These are phyloP conservation scores for Tolypocladium ovalisporum DNA, from an alignment of 2,329 filamentous ascomycete genomes.

Conservation along the genomic window DNA sequence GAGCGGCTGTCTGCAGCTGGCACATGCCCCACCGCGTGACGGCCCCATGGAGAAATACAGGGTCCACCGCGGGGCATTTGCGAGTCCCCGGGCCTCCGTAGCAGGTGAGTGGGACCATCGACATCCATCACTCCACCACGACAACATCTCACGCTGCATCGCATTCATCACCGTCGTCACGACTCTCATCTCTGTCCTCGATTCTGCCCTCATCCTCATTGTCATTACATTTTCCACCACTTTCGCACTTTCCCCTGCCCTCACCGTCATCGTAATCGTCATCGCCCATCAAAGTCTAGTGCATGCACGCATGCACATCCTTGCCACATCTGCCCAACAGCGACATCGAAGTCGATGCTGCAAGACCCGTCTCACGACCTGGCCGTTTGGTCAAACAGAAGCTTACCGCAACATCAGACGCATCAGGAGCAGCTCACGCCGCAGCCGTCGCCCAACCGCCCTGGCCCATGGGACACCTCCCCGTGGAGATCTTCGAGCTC, in stretches of 20 bases:
- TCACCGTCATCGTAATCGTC: background rate
- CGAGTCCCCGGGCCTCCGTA: background rate
- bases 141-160: background rate
- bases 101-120: background rate
- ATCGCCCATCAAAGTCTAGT: too few relatives aligned
- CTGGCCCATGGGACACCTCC: conserved; percentile 30
- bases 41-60: background rate
- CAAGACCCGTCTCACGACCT: background rate
- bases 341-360: background rate
- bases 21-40: background rate
- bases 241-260: too few relatives aligned
- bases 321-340: background rate
- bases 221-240: background rate
- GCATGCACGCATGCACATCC: background rate
- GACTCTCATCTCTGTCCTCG: background rate
- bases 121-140: background rate
- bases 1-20: background rate
- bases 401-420: background rate
- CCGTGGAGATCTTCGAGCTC: conserved; percentile 50
- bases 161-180: background rate
- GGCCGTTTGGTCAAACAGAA: background rate
- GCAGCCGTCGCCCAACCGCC: background rate
- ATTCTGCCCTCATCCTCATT: background rate
- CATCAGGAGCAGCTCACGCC: background rate
- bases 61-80: too few relatives aligned